Conservation (phyloP, 345 rosid species). For the Heritiera fomes region DNA sequence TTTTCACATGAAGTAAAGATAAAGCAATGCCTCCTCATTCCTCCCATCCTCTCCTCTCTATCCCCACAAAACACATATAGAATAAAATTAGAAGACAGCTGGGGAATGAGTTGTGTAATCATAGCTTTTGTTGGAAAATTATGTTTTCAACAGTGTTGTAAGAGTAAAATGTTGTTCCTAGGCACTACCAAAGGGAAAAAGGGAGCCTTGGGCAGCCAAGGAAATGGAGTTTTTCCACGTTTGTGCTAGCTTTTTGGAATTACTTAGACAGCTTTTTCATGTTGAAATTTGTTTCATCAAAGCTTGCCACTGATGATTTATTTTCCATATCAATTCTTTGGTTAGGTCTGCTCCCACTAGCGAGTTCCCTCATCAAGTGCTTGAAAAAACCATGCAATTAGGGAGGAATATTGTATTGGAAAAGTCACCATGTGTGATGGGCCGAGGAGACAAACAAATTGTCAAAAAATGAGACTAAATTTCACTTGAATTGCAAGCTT, state of each 20-base stretch:
- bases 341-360: constrained; percentile 8
- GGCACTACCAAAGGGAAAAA: background rate
- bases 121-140: constrained; percentile 14
- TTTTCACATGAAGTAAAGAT: constrained; percentile 27
- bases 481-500: background rate
- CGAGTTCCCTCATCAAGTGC: background rate
- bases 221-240: background rate
- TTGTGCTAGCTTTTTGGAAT: background rate
- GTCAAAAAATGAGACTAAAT: background rate
- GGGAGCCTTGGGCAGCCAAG: background rate
- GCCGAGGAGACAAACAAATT: background rate
- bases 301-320: background rate
- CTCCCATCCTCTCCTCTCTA: background rate
- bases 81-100: constrained; percentile 10
- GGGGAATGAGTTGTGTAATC: constrained; percentile 15
- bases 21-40: constrained; percentile 13
- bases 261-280: background rate
- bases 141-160: background rate
- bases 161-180: constrained; percentile 11
- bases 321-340: background rate
- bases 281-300: constrained; percentile 2
- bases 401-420: background rate
- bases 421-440: constrained; percentile 9
- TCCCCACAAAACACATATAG: background rate
- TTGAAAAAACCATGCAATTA: background rate